Evolutionary conservation across 2,329 filamentous ascomycete species (phyloP), one percentile per base, ranked within the genome.

Genomic region (Exophiala sideris): DNA sequence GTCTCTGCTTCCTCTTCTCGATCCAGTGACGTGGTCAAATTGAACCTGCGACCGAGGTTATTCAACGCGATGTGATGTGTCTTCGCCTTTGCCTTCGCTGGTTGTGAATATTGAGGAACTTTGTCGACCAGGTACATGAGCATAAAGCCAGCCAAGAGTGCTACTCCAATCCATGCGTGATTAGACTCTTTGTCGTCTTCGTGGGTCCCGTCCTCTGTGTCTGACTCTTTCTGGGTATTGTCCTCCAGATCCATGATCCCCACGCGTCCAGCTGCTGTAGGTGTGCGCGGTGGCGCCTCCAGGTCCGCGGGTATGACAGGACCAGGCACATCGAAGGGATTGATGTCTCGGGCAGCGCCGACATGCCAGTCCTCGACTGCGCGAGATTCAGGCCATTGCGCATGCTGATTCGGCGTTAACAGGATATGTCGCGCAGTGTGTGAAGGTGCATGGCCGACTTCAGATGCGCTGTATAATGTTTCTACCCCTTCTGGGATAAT

Each of bases 401-500:
- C 48, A 34, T 65, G 59, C 41, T 62, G 48, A 5, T 65, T 61
- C 35, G 40, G 51, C 66, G 67, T 14, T 62, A 14, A 4, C 9
- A 63, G 57, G 58, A 67, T 44, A 68, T 64, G 54, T 62, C 67
- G 72, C 54, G 56, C 66, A 55, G 50, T 46, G 44, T 64, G 65
- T 29, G 65, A 24, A 56, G 59, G 60, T 33, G 49, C 54, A 16
- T 57, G 54, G 14, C 66, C 59, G 39, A 58, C 50, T 46, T 53
- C 63, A 29, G 57, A 45, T 35, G 82, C 78, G 62, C 75, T 84
- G 63, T 94, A 89, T 53, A 96, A 80, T 2, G 94, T 92, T 68
- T 96, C 91, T 56, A 97, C 86, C 35, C 94, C 94, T 71, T 99
- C 94, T 1, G 94, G 94, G 65, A 99, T 96, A 67, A 99, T 97